Evolutionary conservation across 2,329 filamentous ascomycete species (phyloP), one percentile per base, ranked within the genome.

Genomic region (Xylariales sp.): DNA sequence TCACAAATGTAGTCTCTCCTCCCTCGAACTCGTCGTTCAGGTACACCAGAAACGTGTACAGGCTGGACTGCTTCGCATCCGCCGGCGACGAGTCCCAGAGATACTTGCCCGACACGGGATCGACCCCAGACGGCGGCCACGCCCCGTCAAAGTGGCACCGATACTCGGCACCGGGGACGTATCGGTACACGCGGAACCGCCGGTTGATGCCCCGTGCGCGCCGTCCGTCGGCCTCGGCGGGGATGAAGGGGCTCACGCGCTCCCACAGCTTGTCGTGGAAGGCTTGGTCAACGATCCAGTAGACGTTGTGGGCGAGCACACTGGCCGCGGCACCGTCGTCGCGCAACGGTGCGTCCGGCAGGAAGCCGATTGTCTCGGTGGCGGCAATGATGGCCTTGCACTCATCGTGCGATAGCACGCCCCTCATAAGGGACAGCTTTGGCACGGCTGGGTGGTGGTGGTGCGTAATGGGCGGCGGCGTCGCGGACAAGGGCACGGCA

Each of bases 111-210:
- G 45, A 75, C 70, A 36, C 71, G 0, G 74, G 60, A 2, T 71
- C 59, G 30, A 85, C 78, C 2, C 78, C 79, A 0, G 81, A 85
- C 0, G 83, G 82, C 11, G 83, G 83, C 83, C 83, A 87, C 0
- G 82, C 83, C 6, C 83, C 83, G 47, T 87, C 69, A 41, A 87
- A 85, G 46, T 86, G 83, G 41, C 75, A 78, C 6, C 83, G 66
- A 50, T 87, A 87, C 53, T 86, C 83, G 0, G 83, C 83, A 1
- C 82, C 82, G 2, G 82, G 81, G 0, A 86, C 81, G 41, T 87
- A 87, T 49, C 83, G 69, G 46, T 87, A 87, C 0, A 86, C 81
- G 14, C 83, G 70, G 61, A 86, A 87, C 5, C 83, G 72, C 2
- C 83, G 67, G 49, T 87, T 87, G 39, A 87, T 63, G 0, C 83